phyloP scores from a whole-genome alignment of 495 filamentous ascomycete species.

The Penicillium angulare region DNA sequence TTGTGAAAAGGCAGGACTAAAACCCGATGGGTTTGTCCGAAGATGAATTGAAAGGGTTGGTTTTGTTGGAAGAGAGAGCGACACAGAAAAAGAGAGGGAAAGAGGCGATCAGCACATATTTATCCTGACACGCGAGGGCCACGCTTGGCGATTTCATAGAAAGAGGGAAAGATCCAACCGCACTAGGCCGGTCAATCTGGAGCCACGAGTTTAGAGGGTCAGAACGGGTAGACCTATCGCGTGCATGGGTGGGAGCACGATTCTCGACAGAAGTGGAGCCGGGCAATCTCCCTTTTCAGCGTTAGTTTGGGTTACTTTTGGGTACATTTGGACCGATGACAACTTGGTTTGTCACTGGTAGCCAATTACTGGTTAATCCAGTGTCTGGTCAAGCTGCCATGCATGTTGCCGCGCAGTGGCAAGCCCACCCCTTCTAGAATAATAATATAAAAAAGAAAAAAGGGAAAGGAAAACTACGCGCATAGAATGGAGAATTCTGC shows the following conservation, averaged over 20 bases:
- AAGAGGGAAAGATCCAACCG: slow-evolving; percentile 1
- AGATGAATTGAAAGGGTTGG: neutral
- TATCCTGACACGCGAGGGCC: too few relatives aligned
- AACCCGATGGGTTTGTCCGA: neutral
- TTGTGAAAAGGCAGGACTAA: neutral
- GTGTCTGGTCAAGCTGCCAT: too few relatives aligned
- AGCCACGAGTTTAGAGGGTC: neutral
- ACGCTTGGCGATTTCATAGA: too few relatives aligned
- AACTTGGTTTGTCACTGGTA: neutral
- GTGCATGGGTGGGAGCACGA: slow-evolving; percentile 12
- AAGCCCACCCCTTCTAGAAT: slow-evolving; percentile 1
- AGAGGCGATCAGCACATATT: neutral
- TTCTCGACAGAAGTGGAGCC: slow-evolving; percentile 5
- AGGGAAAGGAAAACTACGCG: neutral
- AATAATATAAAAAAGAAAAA: too few relatives aligned
- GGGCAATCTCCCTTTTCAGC: slow-evolving; percentile 8
- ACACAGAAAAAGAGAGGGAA: neutral
- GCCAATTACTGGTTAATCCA: too few relatives aligned
- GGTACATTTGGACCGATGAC: neutral
- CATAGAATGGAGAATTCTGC: slow-evolving; percentile 3
- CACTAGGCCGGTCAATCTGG: neutral
- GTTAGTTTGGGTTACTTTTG: neutral
- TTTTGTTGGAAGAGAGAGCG: neutral
- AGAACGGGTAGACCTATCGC: slow-evolving; percentile 3
- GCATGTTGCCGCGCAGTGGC: too few relatives aligned